phyloP scores from a whole-genome alignment of 2,329 filamentous ascomycete genomes.

The Colletotrichum sp. region DNA sequence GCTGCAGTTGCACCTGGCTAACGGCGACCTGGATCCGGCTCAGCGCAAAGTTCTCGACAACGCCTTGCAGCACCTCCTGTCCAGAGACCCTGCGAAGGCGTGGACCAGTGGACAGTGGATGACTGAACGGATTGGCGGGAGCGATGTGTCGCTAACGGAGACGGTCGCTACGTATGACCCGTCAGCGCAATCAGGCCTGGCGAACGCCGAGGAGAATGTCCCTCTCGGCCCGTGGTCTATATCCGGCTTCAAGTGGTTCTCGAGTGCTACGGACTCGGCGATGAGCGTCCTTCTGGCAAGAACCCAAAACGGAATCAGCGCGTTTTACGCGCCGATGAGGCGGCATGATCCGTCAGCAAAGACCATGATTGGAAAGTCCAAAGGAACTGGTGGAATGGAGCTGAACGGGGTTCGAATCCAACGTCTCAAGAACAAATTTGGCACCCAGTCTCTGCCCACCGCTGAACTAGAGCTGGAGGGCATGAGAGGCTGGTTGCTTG shows the following conservation, averaged over 20 bases:
- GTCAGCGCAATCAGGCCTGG: slow-evolving; percentile 25
- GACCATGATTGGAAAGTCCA: slow-evolving; percentile 27
- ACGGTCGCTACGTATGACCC: slow-evolving; percentile 52
- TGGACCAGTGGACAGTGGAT: slow-evolving; percentile 84
- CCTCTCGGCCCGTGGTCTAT: slow-evolving; percentile 65
- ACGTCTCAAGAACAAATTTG: slow-evolving; percentile 75
- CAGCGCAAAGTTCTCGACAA: slow-evolving; percentile 53
- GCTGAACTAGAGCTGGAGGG: slow-evolving; percentile 71
- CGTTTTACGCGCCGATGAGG: slow-evolving; percentile 69
- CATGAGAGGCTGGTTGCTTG: slow-evolving; percentile 71
- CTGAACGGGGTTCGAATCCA: slow-evolving; percentile 74
- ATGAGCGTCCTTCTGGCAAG: slow-evolving; percentile 70
- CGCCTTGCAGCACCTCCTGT: slow-evolving; percentile 58
- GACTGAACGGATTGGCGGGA: slow-evolving; percentile 74
- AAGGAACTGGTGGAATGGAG: slow-evolving; percentile 35
- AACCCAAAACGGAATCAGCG: slow-evolving; percentile 58
- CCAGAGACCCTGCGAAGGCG: slow-evolving; percentile 51
- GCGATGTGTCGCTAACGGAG: slow-evolving; percentile 72
- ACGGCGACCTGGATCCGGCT: slow-evolving; percentile 24
- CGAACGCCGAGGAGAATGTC: slow-evolving; percentile 28
- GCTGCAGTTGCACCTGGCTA: slow-evolving; percentile 47
- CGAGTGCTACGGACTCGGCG: slow-evolving; percentile 68
- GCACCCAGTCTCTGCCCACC: slow-evolving; percentile 72
- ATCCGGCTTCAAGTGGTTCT: slow-evolving; percentile 76
- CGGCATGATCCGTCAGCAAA: slow-evolving; percentile 28